A percentile compares a stretch with the other conserved stretches of the same genome.
These are phyloP conservation scores for Brasenia schreberi DNA, from an alignment of 164 flowering plant species.

Conservation along the genomic window DNA sequence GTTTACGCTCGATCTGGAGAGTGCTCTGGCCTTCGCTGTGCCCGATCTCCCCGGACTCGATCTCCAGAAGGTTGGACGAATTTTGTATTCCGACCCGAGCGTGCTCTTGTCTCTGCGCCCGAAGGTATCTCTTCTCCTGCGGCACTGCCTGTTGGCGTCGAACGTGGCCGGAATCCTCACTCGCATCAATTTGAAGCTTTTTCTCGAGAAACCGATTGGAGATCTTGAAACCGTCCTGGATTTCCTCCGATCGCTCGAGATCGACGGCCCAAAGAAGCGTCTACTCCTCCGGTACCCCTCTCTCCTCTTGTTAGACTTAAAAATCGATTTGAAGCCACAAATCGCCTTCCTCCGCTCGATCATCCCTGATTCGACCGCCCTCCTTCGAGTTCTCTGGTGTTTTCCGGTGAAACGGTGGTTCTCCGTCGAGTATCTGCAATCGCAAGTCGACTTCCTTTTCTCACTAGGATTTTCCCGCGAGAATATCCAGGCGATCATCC, in stretches of 20 bases:
- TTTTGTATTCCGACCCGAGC: background rate
- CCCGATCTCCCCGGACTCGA: background rate
- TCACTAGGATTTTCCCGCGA: background rate
- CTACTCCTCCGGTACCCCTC: background rate
- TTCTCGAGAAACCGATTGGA: background rate
- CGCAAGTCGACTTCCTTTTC: background rate
- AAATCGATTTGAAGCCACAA: background rate
- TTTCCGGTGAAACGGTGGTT: constrained; percentile 1
- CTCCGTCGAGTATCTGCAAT: background rate
- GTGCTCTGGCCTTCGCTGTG: background rate
- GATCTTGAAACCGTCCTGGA: background rate
- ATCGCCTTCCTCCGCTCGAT: background rate
- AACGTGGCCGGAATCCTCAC: background rate
- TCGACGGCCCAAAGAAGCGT: background rate
- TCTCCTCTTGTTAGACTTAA: constrained; percentile 1
- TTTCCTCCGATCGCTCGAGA: background rate
- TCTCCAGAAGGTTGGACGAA: background rate
- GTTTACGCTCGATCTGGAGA: background rate
- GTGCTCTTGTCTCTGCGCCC: background rate
- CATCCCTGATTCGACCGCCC: background rate
- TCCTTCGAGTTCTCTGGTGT: background rate
- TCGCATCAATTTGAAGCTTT: background rate
- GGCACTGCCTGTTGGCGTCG: background rate
- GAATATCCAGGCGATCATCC: background rate
- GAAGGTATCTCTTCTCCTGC: background rate